phyloP scores from a whole-genome alignment of 768 basidiomycete species.

The Termitomyces sp. region DNA sequence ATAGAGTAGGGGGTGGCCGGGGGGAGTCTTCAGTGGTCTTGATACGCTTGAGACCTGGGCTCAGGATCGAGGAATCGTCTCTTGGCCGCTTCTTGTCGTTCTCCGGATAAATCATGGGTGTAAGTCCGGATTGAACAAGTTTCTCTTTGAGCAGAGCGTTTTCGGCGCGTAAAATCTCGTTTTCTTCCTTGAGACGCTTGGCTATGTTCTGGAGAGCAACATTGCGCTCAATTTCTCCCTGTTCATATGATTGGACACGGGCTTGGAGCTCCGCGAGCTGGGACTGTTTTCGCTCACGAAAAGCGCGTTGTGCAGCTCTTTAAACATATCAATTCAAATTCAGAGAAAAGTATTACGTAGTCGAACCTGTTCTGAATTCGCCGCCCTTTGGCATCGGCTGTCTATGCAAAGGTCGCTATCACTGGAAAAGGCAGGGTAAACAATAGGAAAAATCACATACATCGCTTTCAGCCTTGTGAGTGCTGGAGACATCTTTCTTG shows the following conservation, averaged over 20 bases:
- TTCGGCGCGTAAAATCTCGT: constrained; percentile 66
- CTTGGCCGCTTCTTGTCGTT: constrained; percentile 55
- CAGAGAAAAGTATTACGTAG: neutral
- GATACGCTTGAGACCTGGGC: constrained; percentile 28
- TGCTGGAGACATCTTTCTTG: constrained; percentile 54
- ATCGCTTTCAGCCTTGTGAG: constrained; percentile 33
- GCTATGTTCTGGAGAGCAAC: constrained; percentile 79
- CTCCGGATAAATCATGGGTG: constrained; percentile 21
- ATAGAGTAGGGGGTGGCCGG: constrained; percentile 23
- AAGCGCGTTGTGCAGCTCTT: constrained; percentile 86
- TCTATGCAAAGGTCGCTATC: constrained; percentile 6
- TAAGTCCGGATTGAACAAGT: constrained; percentile 35
- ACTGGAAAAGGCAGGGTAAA: neutral
- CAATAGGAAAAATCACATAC: constrained; percentile 27
- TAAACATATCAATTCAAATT: constrained; percentile 6
- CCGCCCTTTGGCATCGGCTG: constrained; percentile 51
- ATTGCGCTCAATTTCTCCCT: constrained; percentile 86
- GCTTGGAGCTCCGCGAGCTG: constrained; percentile 86
- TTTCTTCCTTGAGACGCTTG: constrained; percentile 83
- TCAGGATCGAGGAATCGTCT: constrained; percentile 40
- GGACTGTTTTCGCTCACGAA: constrained; percentile 84
- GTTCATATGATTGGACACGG: constrained; percentile 78
- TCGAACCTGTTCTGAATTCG: constrained; percentile 71
- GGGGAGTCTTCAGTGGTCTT: constrained; percentile 23
- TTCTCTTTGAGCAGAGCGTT: constrained; percentile 55